Evolutionary conservation across 2,329 filamentous ascomycete species (phyloP).

Genomic region (Pseudogymnoascus sp.): DNA sequence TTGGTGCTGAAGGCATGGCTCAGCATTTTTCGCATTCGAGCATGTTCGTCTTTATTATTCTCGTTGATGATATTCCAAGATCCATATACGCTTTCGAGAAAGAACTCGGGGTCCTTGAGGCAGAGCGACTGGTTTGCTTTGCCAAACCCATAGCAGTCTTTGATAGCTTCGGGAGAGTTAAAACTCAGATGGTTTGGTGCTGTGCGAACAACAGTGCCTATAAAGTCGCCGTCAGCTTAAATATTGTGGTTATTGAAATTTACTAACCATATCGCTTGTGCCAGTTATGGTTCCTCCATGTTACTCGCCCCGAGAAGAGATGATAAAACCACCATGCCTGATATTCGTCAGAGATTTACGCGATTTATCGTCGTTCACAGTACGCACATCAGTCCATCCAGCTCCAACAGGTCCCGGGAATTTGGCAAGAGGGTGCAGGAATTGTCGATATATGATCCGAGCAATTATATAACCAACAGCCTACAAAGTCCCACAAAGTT

Average conservation of each 20-base stretch:
- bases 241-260: background rate
- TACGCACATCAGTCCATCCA: constrained; percentile 19
- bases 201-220: constrained; percentile 23
- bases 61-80: constrained; percentile 20
- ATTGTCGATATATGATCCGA: constrained; percentile 4
- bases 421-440: constrained; percentile 23
- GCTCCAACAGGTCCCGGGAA: constrained; percentile 25
- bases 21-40: constrained; percentile 18
- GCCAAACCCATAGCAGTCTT: constrained; percentile 52
- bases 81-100: constrained; percentile 17
- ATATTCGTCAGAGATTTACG: constrained; percentile 27
- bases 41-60: constrained; percentile 15
- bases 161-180: constrained; percentile 45
- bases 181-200: constrained; percentile 21
- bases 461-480: constrained; percentile 1
- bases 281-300: constrained; percentile 6
- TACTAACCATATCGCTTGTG: background rate
- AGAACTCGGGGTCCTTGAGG: constrained; percentile 17
- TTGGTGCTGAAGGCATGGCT: constrained; percentile 18
- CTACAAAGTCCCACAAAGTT: background rate
- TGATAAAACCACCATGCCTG: constrained; percentile 19
- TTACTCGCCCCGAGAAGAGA: constrained; percentile 3
- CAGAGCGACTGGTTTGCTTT: constrained; percentile 23
- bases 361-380: constrained; percentile 22
- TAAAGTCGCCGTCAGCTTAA: background rate